phyloP scores from a whole-genome alignment of 2,329 filamentous ascomycete genomes.

The Neurospora sp. region DNA sequence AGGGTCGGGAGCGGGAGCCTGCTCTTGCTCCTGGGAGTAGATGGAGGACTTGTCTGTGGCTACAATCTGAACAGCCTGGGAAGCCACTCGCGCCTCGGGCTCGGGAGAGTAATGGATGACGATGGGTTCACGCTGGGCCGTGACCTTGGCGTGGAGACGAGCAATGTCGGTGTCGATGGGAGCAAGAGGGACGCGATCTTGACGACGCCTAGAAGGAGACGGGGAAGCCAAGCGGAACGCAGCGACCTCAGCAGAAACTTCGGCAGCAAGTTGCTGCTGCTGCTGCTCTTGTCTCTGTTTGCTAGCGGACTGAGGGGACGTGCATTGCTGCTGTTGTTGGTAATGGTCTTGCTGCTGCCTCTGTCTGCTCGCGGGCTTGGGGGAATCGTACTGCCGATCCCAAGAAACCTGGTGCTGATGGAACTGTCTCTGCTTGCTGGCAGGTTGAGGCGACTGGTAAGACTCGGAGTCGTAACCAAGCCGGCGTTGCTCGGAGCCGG shows the following conservation, averaged over 20 bases:
- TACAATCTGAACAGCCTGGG: not conserved
- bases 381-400: not conserved
- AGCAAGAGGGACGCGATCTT: not conserved
- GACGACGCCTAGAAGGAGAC: not conserved
- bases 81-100: conserved; percentile 1
- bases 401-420: not conserved
- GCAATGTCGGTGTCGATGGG: conserved; percentile 11
- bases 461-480: conserved; percentile 2
- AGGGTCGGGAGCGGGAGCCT: conserved; percentile 8
- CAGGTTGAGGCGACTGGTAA: conserved; percentile 1
- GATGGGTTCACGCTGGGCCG: not conserved
- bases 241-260: not conserved
- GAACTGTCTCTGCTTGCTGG: conserved; percentile 5
- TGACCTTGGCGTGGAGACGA: conserved; percentile 3
- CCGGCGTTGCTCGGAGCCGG: conserved; percentile 3
- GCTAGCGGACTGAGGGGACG: not conserved
- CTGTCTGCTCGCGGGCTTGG: not conserved
- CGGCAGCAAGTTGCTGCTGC: not conserved
- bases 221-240: not conserved
- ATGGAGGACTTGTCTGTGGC: conserved; percentile 20
- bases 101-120: conserved; percentile 8
- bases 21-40: conserved; percentile 22
- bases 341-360: not conserved
- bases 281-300: not conserved
- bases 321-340: not conserved